A percentile compares a stretch with the other conserved stretches of the same genome.
Conservation (phyloP, 176 grass and related monocot species). For the Echinochloa phyllopogon region DNA sequence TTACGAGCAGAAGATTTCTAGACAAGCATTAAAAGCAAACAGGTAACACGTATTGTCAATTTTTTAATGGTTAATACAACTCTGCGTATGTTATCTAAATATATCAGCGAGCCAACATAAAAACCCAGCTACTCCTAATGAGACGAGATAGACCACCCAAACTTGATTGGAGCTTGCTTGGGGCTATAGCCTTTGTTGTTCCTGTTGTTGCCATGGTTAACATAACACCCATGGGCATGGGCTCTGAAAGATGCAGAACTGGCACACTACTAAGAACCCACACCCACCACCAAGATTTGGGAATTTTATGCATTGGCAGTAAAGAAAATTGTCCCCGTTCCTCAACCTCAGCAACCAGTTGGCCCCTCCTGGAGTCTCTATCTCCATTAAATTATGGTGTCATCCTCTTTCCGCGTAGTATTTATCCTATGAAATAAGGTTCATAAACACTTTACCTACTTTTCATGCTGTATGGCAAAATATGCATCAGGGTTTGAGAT, state of each 20-base stretch:
- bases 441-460: not conserved
- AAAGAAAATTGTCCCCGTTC: not conserved
- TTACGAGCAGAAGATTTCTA: constrained; percentile 1
- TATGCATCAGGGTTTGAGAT: not conserved
- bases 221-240: not conserved
- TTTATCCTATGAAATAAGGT: not conserved
- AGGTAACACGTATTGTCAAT: not conserved
- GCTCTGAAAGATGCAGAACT: not conserved
- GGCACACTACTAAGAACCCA: not conserved
- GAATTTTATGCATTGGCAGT: not conserved
- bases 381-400: not conserved
- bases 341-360: not conserved
- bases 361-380: not conserved
- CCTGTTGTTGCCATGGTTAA: not conserved
- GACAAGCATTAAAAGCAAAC: constrained; percentile 12
- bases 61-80: not conserved
- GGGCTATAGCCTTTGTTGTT: not conserved
- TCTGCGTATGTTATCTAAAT: not conserved
- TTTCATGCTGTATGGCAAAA: not conserved
- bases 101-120: not conserved
- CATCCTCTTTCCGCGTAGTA: not conserved
- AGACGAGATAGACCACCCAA: not conserved
- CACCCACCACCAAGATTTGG: not conserved
- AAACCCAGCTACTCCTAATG: not conserved
- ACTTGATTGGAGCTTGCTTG: not conserved